These are phyloP conservation scores for Immersiella caudata DNA, from an alignment of 495 filamentous ascomycete species.

Conservation along the genomic window DNA sequence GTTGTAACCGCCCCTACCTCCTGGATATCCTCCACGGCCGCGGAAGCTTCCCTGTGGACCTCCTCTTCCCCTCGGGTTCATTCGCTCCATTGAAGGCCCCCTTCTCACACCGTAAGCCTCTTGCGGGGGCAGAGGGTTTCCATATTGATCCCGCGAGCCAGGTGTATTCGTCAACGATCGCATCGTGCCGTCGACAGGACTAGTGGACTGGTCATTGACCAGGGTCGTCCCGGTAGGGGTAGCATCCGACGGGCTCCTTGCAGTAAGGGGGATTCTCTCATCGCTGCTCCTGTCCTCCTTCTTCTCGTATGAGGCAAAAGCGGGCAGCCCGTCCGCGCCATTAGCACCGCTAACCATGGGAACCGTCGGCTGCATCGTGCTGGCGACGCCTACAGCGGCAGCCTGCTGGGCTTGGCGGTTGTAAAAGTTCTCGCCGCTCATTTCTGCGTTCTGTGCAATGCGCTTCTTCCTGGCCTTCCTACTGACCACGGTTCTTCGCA, in stretches of 20 bases:
- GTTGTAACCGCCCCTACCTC: slow-evolving; percentile 44
- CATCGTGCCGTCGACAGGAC: slow-evolving; percentile 32
- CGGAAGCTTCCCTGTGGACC: slow-evolving; percentile 55
- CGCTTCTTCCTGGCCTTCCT: slow-evolving; percentile 89
- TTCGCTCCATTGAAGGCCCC: slow-evolving; percentile 63
- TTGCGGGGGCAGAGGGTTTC: slow-evolving; percentile 60
- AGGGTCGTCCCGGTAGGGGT: slow-evolving; percentile 41
- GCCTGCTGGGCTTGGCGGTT: slow-evolving; percentile 65
- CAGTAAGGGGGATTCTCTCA: slow-evolving; percentile 81
- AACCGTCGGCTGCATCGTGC: slow-evolving; percentile 56
- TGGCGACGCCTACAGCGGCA: slow-evolving; percentile 40
- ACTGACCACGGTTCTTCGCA: slow-evolving; percentile 90
- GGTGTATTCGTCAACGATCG: slow-evolving; percentile 43
- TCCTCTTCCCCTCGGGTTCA: slow-evolving; percentile 57
- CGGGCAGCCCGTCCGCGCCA: slow-evolving; percentile 62
- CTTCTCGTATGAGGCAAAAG: slow-evolving; percentile 81
- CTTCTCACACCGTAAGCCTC: slow-evolving; percentile 55
- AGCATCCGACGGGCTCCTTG: slow-evolving; percentile 57
- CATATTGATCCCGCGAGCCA: slow-evolving; percentile 64
- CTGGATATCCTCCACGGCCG: slow-evolving; percentile 56
- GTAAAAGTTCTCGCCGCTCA: slow-evolving; percentile 93
- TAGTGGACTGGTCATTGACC: slow-evolving; percentile 42
- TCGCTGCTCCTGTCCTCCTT: slow-evolving; percentile 65
- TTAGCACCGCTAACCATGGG: slow-evolving; percentile 57
- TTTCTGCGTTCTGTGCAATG: slow-evolving; percentile 90